Evolutionary conservation across 345 rosid genomes (phyloP), one percentile per base, ranked within the genome.

Genomic region (Syzygium aqueum): DNA sequence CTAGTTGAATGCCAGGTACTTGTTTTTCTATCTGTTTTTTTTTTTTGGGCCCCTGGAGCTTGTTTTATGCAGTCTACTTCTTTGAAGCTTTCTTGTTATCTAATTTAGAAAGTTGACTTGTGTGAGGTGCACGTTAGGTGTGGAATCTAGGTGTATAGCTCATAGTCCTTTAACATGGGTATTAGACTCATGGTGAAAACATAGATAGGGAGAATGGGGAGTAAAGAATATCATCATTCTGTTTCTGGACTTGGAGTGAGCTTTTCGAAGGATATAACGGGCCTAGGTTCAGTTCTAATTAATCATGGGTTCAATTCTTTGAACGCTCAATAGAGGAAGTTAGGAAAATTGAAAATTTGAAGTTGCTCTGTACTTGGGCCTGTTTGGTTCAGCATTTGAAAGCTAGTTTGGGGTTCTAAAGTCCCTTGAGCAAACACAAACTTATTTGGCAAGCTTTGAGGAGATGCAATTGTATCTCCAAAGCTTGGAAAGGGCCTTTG

Each of bases 1-100:
- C 91, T 97, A 84, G 92, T 95, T 82, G 99, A 96, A 93, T 97
- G 99, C 90, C 99, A 96, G 99, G 99, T 97, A 89, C 63, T 19
- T 10, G 50, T 73, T 33, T 73, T 73, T 73, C 25, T 49, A 0
- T 30, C 1, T 33, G 17, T 57, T 11, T 23, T 54, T 22, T 22
- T 56, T 10, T 19, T 37, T 19, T 2, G 49, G 49, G 82, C 7
- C 27, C 23, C 49, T 33, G 80, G 49, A 37, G 1, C 49, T 73
- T 73, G 21, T 37, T 19, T 73, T 73, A 73, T 37, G 49, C 82
- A 73, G 25, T 37, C 82, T 37, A 19, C 82, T 73, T 37, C 80
- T 73, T 73, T 37, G 82, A 0, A 73, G 21, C 82, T 19, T 73
- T 73, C 49, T 73, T 37, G 19, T 73, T 73, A 0, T 73, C 49